Base-by-base conservation (phyloP, 2,329 filamentous ascomycete genomes). In the Pseudodiploospora longispora region DNA sequence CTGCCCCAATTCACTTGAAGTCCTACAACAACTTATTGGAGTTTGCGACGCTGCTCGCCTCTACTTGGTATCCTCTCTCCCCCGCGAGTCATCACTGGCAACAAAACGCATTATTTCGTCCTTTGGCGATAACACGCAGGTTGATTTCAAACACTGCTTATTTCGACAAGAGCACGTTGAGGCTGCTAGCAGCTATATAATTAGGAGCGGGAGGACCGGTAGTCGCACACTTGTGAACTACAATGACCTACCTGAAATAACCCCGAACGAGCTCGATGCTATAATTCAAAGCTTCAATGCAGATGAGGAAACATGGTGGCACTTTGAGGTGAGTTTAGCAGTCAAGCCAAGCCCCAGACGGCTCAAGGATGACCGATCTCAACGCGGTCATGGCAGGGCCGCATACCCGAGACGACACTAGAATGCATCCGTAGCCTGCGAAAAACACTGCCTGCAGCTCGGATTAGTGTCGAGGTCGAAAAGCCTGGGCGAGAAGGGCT, bases 201-300 rank as follows among this genome's bases (percentile, higher is more conserved):
- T 87, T 46, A 77, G 78, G 50, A 84, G 78, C 57, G 61, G 67
- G 40, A 63, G 62, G 27, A 78, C 71, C 4, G 76, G 74, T 19
- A 82, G 76, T 44, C 72, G 85, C 37, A 88, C 84, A 0, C 77
- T 87, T 46, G 78, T 88, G 45, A 88, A 82, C 59, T 76, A 80
- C 61, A 86, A 81, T 54, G 71, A 74, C 46, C 69, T 88, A 32
- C 73, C 74, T 1, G 83, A 87, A 51, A 85, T 88, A 81, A 81
- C 72, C 5, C 50, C 62, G 4, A 64, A 65, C 6, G 84, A 87
- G 60, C 86, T 88, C 47, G 55, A 59, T 10, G 47, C 46, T 9
- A 63, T 74, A 19, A 68, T 65, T 33, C 57, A 66, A 27, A 56
- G 52, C 27, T 59, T 79, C 38, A 54, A 55, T 4, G 47, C 51